Conservation (phyloP, 129 eudicot genomes). For the Lactuca sativa region DNA sequence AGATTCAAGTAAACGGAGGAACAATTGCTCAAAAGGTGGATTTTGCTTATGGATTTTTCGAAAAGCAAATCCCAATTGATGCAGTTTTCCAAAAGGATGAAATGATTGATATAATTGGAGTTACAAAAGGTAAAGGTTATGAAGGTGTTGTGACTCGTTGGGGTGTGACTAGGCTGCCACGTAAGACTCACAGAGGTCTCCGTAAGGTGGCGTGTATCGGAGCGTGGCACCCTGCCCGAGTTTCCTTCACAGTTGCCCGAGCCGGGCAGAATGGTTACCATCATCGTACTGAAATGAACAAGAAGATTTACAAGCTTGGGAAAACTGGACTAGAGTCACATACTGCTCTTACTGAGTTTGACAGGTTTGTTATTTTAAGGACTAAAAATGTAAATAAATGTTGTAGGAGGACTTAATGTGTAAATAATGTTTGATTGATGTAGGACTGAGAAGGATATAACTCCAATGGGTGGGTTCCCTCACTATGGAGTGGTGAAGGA, state of each 20-base stretch:
- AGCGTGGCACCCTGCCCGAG: conserved; percentile 78
- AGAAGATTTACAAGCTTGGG: conserved; percentile 71
- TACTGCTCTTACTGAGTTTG: conserved; percentile 67
- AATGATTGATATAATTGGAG: conserved; percentile 69
- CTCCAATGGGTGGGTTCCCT: conserved; percentile 64
- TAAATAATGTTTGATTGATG: neutral
- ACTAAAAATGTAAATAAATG: neutral
- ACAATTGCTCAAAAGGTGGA: conserved; percentile 66
- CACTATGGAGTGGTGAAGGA: conserved; percentile 58
- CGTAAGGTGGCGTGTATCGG: conserved; percentile 86
- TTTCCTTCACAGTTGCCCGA: conserved; percentile 73
- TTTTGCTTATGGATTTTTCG: conserved; percentile 60
- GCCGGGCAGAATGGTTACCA: conserved; percentile 87
- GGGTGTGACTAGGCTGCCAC: conserved; percentile 74
- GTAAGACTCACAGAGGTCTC: conserved; percentile 82
- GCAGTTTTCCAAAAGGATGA: conserved; percentile 81
- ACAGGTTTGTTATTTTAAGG: conserved; percentile 43
- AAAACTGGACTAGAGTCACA: conserved; percentile 62
- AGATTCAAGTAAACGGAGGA: conserved; percentile 74
- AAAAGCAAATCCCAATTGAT: conserved; percentile 64
- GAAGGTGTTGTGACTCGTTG: conserved; percentile 87
- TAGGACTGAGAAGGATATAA: conserved; percentile 59
- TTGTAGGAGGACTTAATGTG: conserved; percentile 20
- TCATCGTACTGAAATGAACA: conserved; percentile 79
- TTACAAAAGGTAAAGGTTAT: conserved; percentile 75